Evolutionary conservation across 768 basidiomycete genomes (phyloP), one percentile per base, ranked within the genome.

Genomic region (Panellus pusillus): DNA sequence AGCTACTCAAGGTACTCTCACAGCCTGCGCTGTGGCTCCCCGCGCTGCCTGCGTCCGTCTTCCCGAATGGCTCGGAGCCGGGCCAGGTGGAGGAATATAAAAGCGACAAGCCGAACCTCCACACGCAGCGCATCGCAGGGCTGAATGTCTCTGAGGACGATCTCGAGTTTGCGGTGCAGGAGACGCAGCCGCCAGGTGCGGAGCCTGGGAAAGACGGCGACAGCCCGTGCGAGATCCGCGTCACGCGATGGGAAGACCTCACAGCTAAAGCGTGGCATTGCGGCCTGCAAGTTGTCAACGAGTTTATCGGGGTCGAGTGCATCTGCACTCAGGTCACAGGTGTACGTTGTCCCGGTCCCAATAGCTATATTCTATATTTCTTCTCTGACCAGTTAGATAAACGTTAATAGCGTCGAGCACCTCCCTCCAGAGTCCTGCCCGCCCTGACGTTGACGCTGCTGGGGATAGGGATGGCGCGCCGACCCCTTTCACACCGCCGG

Each of bases 321-420:
- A 86, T 91, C 17, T 80, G 84, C 29, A 87, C 80, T 0, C n/a
- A n/a, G n/a, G n/a, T n/a, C n/a, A n/a, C 92, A 93, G 74, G 88
- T 93, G 92, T 93, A 72, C 58, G 87, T 70, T 28, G 24, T 53
- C 43, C 44, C n/a, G n/a, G n/a, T n/a, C n/a, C 24, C 24, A 24
- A 24, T 24, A 6, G 6, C 39, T 31, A 53, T n/a, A n/a, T n/a
- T n/a, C n/a, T n/a, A 41, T 50, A n/a, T 50, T 40, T 41, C 49
- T 37, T 41, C 7, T 35, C 32, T 35, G 14, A 35, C 32, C 24
- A 24, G 6, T 27, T 17, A 3, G 43, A 43, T 56, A 2, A 6
- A 24, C 20, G n/a, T n/a, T n/a, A n/a, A 49, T 67, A 93, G 93
- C 7, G 85, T 95, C 58, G 92, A 95, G 64, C 92, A 95, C 61